These are phyloP conservation scores for Bipolaris cookei DNA, from an alignment of 2,329 filamentous ascomycete genomes.

Conservation along the genomic window DNA sequence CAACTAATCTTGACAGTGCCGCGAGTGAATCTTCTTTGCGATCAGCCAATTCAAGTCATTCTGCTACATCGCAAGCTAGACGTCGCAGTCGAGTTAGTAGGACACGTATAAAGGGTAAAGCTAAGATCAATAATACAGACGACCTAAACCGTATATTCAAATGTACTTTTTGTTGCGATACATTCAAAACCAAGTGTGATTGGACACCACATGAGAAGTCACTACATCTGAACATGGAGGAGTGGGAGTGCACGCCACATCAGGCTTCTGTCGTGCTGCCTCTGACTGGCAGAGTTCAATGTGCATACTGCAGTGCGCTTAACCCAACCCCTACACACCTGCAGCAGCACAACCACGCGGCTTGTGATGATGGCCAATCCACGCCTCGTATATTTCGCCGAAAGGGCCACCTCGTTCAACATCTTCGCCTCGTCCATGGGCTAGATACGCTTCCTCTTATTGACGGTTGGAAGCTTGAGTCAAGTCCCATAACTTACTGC, in stretches of 20 bases:
- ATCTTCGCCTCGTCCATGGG: slow-evolving; percentile 62
- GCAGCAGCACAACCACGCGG: slow-evolving; percentile 62
- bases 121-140: slow-evolving; percentile 15
- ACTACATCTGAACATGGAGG: slow-evolving; percentile 35
- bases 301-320: slow-evolving; percentile 62
- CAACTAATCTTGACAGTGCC: slow-evolving; percentile 50
- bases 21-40: slow-evolving; percentile 55
- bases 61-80: slow-evolving; percentile 52
- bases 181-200: slow-evolving; percentile 40
- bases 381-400: slow-evolving; percentile 66
- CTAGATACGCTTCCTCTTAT: slow-evolving; percentile 64
- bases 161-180: slow-evolving; percentile 42
- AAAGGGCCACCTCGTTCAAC: slow-evolving; percentile 66
- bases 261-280: slow-evolving; percentile 62
- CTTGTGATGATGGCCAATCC: slow-evolving; percentile 67
- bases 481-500: slow-evolving; percentile 58
- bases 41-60: slow-evolving; percentile 54
- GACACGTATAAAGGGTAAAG: slow-evolving; percentile 11
- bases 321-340: slow-evolving; percentile 61
- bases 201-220: slow-evolving; percentile 40
- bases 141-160: slow-evolving; percentile 29
- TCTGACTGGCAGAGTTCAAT: slow-evolving; percentile 58
- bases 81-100: slow-evolving; percentile 32
- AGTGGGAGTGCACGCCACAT: slow-evolving; percentile 60
- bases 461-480: slow-evolving; percentile 66